Conservation (phyloP, 768 basidiomycete genomes). For the Lentinula aciculospora region DNA sequence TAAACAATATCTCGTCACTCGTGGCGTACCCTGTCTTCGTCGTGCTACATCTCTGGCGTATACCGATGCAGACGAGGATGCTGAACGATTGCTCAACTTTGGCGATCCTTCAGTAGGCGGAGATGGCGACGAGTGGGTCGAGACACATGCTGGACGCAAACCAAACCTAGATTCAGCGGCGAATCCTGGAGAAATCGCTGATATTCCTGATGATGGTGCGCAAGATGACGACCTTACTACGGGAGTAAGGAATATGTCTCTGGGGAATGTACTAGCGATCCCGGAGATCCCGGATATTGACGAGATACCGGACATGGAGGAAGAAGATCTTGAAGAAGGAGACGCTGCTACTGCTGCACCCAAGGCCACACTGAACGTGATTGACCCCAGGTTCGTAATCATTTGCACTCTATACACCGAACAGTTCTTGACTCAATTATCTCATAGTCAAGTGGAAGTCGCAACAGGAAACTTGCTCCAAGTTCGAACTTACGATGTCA, state of each 20-base stretch:
- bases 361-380: constrained; percentile 31
- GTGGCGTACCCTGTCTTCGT: constrained; percentile 94
- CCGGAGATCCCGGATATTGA: constrained; percentile 86
- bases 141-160: constrained; percentile 87
- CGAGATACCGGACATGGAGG: constrained; percentile 99
- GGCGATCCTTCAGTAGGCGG: constrained; percentile 53
- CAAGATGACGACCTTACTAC: constrained; percentile 36
- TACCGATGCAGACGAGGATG: constrained; percentile 95
- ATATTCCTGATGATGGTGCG: constrained; percentile 81
- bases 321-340: constrained; percentile 82
- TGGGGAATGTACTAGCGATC: constrained; percentile 27
- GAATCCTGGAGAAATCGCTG: constrained; percentile 66
- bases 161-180: constrained; percentile 42
- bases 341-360: constrained; percentile 81
- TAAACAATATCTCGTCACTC: constrained; percentile 95
- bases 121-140: constrained; percentile 92
- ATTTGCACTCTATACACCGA: constrained; percentile 3
- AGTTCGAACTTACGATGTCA: constrained; percentile 97
- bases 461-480: constrained; percentile 83
- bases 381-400: constrained; percentile 44
- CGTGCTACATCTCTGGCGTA: constrained; percentile 90
- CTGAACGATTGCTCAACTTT: constrained; percentile 86
- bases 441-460: constrained; percentile 50
- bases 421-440: neutral
- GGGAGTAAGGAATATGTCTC: constrained; percentile 39